These are phyloP conservation scores for Tetrapisispora nanseiensis DNA, from an alignment of 805 yeast genomes.

Conservation along the genomic window DNA sequence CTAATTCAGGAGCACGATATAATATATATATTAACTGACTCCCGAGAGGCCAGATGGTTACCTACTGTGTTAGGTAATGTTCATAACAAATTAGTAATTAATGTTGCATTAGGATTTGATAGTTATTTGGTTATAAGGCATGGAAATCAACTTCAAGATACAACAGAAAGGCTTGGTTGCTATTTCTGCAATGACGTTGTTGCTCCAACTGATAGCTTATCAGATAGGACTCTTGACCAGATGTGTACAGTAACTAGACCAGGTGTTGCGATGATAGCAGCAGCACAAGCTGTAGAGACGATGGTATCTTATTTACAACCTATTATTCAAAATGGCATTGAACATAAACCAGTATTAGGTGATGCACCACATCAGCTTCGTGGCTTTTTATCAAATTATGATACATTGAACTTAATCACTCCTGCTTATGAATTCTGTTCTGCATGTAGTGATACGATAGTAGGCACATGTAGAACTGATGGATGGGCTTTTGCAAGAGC, in stretches of 20 bases:
- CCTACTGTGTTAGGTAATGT: slow-evolving; percentile 77
- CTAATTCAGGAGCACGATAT: slow-evolving; percentile 65
- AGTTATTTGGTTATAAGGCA: slow-evolving; percentile 91
- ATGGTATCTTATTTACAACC: slow-evolving; percentile 60
- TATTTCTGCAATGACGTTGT: slow-evolving; percentile 93
- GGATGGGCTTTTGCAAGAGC: slow-evolving; percentile 77
- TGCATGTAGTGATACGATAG: slow-evolving; percentile 64
- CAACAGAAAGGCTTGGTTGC: slow-evolving; percentile 58
- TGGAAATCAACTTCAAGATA: slow-evolving; percentile 39
- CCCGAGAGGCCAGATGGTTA: slow-evolving; percentile 95
- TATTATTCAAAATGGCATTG: slow-evolving; percentile 30
- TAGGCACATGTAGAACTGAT: slow-evolving; percentile 37
- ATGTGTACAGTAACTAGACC: slow-evolving; percentile 99
- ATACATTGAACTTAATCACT: slow-evolving; percentile 54
- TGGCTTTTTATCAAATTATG: slow-evolving; percentile 66
- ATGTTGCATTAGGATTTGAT: slow-evolving; percentile 93
- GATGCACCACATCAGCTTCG: slow-evolving; percentile 82
- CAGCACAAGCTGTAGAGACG: slow-evolving; percentile 79
- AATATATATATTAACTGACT: slow-evolving; percentile 77
- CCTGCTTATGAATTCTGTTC: slow-evolving; percentile 74
- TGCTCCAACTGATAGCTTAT: slow-evolving; percentile 83
- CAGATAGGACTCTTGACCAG: slow-evolving; percentile 85
- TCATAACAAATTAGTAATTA: slow-evolving; percentile 62
- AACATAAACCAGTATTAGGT: slow-evolving; percentile 43
- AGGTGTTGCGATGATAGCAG: slow-evolving; percentile 84